Conservation (phyloP, 768 basidiomycete genomes). For the Cytidiella melzeri region DNA sequence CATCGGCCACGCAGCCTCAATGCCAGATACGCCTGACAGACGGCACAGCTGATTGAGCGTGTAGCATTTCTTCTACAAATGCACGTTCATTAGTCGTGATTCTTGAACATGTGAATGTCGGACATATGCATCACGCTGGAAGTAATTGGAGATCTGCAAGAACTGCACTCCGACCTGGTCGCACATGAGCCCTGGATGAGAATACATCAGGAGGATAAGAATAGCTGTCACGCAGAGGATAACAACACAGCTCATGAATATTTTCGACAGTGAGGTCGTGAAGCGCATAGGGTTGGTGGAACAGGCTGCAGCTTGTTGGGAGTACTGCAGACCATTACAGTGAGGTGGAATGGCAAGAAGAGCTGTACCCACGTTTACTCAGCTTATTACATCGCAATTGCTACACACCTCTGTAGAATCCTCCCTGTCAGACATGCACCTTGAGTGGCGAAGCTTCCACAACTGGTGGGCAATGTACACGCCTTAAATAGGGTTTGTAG, state of each 20-base stretch:
- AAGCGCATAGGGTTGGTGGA: slow-evolving; percentile 76
- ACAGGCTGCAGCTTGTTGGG: slow-evolving; percentile 82
- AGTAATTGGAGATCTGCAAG: slow-evolving; percentile 76
- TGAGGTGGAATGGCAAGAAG: slow-evolving; percentile 73
- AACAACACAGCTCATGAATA: slow-evolving; percentile 70
- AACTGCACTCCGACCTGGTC: slow-evolving; percentile 74
- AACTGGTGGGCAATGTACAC: slow-evolving; percentile 88
- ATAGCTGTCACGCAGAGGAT: slow-evolving; percentile 50
- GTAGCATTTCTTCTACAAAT: too few species aligned
- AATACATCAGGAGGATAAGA: not conserved
- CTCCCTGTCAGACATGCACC: slow-evolving; percentile 67
- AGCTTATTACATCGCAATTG: not conserved
- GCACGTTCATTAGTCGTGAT: slow-evolving; percentile 24
- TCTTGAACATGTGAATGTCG: slow-evolving; percentile 73
- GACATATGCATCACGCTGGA: slow-evolving; percentile 84
- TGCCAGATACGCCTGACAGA: too few species aligned
- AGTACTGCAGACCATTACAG: slow-evolving; percentile 76
- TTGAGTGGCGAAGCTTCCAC: slow-evolving; percentile 68
- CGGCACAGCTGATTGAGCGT: too few species aligned
- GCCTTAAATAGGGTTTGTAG: slow-evolving; percentile 58
- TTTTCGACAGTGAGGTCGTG: slow-evolving; percentile 79
- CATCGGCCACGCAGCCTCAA: too few species aligned
- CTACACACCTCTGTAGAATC: slow-evolving; percentile 68
- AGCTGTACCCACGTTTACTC: slow-evolving; percentile 43
- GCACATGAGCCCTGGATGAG: too few species aligned